phyloP scores from a whole-genome alignment of 140 eudicot species.

The Oenanthe javanica region DNA sequence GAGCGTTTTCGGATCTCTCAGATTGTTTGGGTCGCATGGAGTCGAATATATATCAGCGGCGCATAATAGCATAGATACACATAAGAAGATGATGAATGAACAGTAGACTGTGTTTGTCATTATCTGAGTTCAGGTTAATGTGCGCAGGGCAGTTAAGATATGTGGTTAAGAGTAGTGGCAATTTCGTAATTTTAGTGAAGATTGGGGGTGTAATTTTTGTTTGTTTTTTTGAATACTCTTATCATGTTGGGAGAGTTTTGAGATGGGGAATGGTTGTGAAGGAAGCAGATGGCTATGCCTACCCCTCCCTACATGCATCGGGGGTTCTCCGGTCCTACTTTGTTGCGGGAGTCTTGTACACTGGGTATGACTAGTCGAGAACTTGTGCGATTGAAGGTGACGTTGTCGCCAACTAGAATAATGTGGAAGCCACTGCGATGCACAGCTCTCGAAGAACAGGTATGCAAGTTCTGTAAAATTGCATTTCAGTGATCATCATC shows the following conservation, averaged over 20 bases:
- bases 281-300: not conserved
- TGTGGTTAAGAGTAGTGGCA: conserved; percentile 2
- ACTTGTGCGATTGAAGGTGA: too few relatives aligned
- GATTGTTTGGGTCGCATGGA: conserved; percentile 26
- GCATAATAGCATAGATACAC: not conserved
- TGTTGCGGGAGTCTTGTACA: not conserved
- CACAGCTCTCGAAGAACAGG: conserved; percentile 12
- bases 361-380: not conserved
- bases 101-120: not conserved
- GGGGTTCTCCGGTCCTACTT: not conserved
- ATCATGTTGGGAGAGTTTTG: not conserved
- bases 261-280: not conserved
- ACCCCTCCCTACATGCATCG: not conserved
- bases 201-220: not conserved
- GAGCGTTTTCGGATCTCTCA: conserved; percentile 34
- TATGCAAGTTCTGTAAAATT: not conserved
- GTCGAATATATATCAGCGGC: conserved; percentile 21
- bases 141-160: not conserved
- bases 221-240: not conserved
- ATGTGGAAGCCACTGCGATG: conserved; percentile 8
- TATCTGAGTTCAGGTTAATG: not conserved
- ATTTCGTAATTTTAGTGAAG: not conserved
- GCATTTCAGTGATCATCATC: not conserved
- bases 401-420: not conserved
- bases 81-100: not conserved